These are phyloP conservation scores for Pseudogymnoascus sp. DNA, from an alignment of 2,329 filamentous ascomycete genomes.

Conservation along the genomic window DNA sequence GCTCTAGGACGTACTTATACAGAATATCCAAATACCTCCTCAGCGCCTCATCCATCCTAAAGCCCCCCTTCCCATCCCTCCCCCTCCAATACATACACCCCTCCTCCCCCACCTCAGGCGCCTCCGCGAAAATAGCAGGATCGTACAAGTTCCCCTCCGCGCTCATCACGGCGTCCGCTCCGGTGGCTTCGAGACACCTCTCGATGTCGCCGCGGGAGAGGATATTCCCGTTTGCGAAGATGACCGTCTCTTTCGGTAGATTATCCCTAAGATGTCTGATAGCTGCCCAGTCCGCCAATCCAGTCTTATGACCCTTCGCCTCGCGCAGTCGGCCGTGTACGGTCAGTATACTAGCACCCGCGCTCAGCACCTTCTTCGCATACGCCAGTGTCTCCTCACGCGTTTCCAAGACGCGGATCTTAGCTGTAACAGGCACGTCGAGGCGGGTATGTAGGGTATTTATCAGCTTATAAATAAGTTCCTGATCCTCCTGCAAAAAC, in stretches of 20 bases:
- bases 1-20: constrained; percentile 63
- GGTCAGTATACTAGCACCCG: constrained; percentile 86
- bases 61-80: constrained; percentile 70
- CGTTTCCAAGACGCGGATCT: constrained; percentile 84
- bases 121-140: constrained; percentile 70
- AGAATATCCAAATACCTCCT: constrained; percentile 87
- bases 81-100: constrained; percentile 82
- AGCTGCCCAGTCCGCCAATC: constrained; percentile 83
- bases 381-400: constrained; percentile 82
- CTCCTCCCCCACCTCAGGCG: constrained; percentile 55
- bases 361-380: constrained; percentile 74
- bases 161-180: constrained; percentile 89
- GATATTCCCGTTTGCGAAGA: constrained; percentile 96
- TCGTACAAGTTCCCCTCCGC: constrained; percentile 93
- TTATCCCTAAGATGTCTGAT: constrained; percentile 75
- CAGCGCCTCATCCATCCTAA: constrained; percentile 78
- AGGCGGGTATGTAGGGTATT: constrained; percentile 72
- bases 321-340: constrained; percentile 84
- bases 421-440: constrained; percentile 80
- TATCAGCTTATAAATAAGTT: constrained; percentile 73
- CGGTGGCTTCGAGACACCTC: constrained; percentile 69
- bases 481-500: constrained; percentile 89
- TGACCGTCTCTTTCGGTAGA: constrained; percentile 76
- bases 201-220: constrained; percentile 71
- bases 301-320: constrained; percentile 93